Percentiles rank a stretch among this genome's conserved stretches.
Evolutionary conservation across 768 basidiomycete species (phyloP).

Genomic region (Lanmaoa rubissima): DNA sequence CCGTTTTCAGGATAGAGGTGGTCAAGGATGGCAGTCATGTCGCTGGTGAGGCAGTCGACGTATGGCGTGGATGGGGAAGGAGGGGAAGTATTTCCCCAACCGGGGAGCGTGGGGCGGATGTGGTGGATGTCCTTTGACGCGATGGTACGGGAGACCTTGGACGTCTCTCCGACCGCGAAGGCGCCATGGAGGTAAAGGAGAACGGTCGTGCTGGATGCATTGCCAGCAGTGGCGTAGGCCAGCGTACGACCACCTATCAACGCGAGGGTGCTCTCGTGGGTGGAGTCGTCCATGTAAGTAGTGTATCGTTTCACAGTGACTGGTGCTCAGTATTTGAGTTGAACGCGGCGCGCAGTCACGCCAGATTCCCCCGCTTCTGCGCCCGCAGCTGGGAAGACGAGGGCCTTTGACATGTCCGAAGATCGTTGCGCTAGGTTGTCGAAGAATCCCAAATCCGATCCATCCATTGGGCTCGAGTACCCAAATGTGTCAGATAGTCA

Average conservation of each 20-base stretch:
- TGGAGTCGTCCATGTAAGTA: slow-evolving; percentile 5
- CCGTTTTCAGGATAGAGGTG: slow-evolving; percentile 47
- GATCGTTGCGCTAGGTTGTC: neutral
- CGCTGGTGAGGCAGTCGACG: slow-evolving; percentile 40
- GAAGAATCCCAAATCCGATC: too few species aligned
- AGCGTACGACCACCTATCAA: slow-evolving; percentile 43
- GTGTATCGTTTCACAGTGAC: neutral
- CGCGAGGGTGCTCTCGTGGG: slow-evolving; percentile 18
- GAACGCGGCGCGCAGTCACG: neutral
- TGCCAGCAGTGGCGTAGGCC: slow-evolving; percentile 54
- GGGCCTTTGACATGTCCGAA: neutral
- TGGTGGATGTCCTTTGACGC: slow-evolving; percentile 42
- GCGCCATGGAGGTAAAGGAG: slow-evolving; percentile 57
- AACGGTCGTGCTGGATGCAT: slow-evolving; percentile 46
- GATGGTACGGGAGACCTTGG: slow-evolving; percentile 34
- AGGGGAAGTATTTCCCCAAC: slow-evolving; percentile 56
- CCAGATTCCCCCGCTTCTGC: neutral
- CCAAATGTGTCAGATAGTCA: neutral
- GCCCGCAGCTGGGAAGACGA: slow-evolving; percentile 1
- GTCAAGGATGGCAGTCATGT: slow-evolving; percentile 45
- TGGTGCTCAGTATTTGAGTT: neutral
- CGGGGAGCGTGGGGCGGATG: slow-evolving; percentile 54
- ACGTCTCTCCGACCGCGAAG: slow-evolving; percentile 49
- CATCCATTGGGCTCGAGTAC: too few species aligned
- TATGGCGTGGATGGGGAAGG: slow-evolving; percentile 35